Percentiles rank a stretch among this genome's conserved stretches.
Evolutionary conservation across 2,329 filamentous ascomycete species (phyloP).

Genomic region (Fusarium sp.): DNA sequence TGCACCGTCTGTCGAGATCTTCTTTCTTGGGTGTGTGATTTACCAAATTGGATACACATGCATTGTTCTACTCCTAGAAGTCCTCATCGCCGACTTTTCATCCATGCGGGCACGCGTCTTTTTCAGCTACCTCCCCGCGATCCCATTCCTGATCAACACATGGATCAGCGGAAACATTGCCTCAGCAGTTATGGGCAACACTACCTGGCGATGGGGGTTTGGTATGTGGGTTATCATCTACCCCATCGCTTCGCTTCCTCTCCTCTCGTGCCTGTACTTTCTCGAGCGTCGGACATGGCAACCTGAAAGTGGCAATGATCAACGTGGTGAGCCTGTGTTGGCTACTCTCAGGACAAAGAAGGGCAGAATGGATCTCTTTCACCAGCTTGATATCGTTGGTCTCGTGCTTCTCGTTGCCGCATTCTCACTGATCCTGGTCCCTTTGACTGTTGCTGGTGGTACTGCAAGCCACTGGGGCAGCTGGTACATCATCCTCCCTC

Average conservation of each 20-base stretch:
- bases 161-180: slow-evolving; percentile 73
- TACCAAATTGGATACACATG: slow-evolving; percentile 72
- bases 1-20: slow-evolving; percentile 62
- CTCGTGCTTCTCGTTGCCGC: slow-evolving; percentile 61
- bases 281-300: slow-evolving; percentile 48
- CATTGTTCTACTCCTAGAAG: slow-evolving; percentile 69
- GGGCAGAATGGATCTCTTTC: slow-evolving; percentile 62
- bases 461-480: slow-evolving; percentile 62
- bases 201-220: slow-evolving; percentile 72
- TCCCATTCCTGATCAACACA: slow-evolving; percentile 72
- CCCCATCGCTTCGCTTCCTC: slow-evolving; percentile 66
- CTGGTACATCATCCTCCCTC: slow-evolving; percentile 63
- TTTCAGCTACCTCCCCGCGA: slow-evolving; percentile 72
- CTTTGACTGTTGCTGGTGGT: slow-evolving; percentile 68
- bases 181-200: slow-evolving; percentile 61
- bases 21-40: slow-evolving; percentile 66
- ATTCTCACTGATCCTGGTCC: slow-evolving; percentile 63
- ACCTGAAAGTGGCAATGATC: slow-evolving; percentile 14
- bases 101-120: slow-evolving; percentile 71
- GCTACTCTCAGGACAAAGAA: slow-evolving; percentile 42
- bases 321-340: neutral
- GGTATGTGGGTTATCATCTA: slow-evolving; percentile 75
- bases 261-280: slow-evolving; percentile 60
- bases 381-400: slow-evolving; percentile 67
- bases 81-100: slow-evolving; percentile 72